These are phyloP conservation scores for Hansenula sp. DNA, from an alignment of 1,139 yeast genomes.

Conservation along the genomic window DNA sequence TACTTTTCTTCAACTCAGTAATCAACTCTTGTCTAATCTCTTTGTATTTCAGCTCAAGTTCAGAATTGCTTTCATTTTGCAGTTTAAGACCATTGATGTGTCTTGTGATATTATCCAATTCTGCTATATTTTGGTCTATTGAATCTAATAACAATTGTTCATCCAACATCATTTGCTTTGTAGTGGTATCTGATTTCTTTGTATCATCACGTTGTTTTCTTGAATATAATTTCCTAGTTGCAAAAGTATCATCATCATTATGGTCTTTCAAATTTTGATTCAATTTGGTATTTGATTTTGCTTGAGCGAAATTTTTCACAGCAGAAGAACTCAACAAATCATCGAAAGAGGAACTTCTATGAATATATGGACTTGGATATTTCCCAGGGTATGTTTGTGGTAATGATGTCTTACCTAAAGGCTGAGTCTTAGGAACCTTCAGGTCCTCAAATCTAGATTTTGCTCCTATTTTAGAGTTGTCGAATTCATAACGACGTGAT, in stretches of 20 bases:
- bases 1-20: constrained; percentile 27
- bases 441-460: too few species aligned
- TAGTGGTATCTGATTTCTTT: too few species aligned
- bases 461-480: too few species aligned
- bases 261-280: constrained; percentile 6
- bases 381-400: constrained; percentile 18
- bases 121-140: constrained; percentile 23
- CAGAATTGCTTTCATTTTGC: constrained; percentile 15
- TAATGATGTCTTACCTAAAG: constrained; percentile 5
- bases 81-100: constrained; percentile 16
- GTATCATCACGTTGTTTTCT: too few species aligned
- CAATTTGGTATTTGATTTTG: constrained; percentile 15
- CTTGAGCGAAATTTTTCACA: constrained; percentile 16
- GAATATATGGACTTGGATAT: constrained; percentile 15
- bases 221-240: too few species aligned
- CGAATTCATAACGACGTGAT: too few species aligned
- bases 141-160: constrained; percentile 11
- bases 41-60: constrained; percentile 25
- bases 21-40: constrained; percentile 30
- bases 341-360: constrained; percentile 14
- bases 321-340: constrained; percentile 12
- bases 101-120: constrained; percentile 18
- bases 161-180: constrained; percentile 3
- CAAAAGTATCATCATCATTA: neutral
- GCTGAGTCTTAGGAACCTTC: too few species aligned